Evolutionary conservation across 1,284 basidiomycete species (phyloP), one percentile per base, ranked within the genome.

Genomic region (Phylloboletellus chloephorus): DNA sequence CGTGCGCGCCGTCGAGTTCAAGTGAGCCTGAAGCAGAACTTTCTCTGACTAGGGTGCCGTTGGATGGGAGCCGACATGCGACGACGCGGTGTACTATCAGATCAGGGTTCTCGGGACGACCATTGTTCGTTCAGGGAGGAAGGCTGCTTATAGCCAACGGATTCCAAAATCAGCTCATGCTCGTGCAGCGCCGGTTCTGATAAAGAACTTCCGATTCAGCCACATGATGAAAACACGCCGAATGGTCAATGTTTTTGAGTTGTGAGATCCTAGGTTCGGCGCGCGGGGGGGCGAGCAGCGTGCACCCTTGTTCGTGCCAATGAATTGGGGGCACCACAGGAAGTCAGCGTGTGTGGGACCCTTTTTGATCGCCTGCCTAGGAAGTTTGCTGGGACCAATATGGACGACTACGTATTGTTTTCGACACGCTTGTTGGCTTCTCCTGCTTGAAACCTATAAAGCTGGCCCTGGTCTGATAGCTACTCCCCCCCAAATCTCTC

Each of bases 141-240:
- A 50, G 43, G 31, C 56, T 52, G 40, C 37, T 45, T 56, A 60
- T 60, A 44, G 52, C 30, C 53, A 46, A 46, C 20, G 8, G 15
- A 43, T 36, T 29, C 52, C 54, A 53, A n/a, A 37, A 51, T 55
- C 56, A 44, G 23, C 34, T n/a, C 26, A 39, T 35, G 31, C 41
- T 29, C 41, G 21, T 47, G 35, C 40, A 39, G 43, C 30, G 31
- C 35, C 20, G n/a, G 39, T 52, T 56, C 57, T 55, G 61, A 63
- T 63, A 61, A 57, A 51, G 48, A 43, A 45, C 26, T 13, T 47
- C 47, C 38, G 41, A 50, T 35, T 16, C 45, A 47, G 58, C 62
- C 58, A 63, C 52, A 64, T 63, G 51, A 61, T 47, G n/a, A n/a
- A 55, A 62, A 58, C 53, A 47, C 26, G 28, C 39, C 41, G 31